Conservation (phyloP, 345 rosid genomes). For the Salix suchowensis region DNA sequence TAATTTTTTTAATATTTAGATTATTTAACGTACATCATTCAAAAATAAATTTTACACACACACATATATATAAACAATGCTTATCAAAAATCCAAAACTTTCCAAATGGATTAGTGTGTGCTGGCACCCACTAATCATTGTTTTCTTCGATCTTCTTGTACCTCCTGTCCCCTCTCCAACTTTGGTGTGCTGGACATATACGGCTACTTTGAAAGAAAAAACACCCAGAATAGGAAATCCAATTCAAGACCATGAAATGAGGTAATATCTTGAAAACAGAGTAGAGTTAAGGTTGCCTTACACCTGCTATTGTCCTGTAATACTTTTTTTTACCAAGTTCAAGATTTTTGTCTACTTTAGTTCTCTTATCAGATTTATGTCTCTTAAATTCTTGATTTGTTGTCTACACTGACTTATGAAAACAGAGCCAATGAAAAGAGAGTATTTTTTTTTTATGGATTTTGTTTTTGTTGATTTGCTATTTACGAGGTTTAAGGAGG, state of each 20-base stretch:
- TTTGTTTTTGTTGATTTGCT: constrained; percentile 2
- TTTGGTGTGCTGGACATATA: not conserved
- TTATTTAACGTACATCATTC: no score
- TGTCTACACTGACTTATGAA: not conserved
- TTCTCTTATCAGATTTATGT: not conserved
- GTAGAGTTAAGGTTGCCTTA: not conserved
- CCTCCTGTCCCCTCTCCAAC: not conserved
- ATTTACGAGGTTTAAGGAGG: not conserved
- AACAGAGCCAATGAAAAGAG: not conserved
- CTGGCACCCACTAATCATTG: constrained; percentile 18
- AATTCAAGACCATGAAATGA: constrained; percentile 4
- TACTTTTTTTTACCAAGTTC: not conserved
- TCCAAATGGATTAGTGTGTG: not conserved
- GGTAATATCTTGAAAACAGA: constrained; percentile 1
- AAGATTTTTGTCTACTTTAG: constrained; percentile 6
- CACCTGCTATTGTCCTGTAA: not conserved
- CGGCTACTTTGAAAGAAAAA: constrained; percentile 20
- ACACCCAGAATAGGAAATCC: not conserved
- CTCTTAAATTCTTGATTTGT: not conserved
- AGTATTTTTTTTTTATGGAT: not conserved
- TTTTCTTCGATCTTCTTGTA: not conserved
- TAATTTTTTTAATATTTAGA: no score
- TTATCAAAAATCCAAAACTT: not conserved
- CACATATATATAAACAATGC: no score
- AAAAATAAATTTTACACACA: no score